phyloP scores from a whole-genome alignment of 768 basidiomycete species.

The Kwoniella botswanensis region DNA sequence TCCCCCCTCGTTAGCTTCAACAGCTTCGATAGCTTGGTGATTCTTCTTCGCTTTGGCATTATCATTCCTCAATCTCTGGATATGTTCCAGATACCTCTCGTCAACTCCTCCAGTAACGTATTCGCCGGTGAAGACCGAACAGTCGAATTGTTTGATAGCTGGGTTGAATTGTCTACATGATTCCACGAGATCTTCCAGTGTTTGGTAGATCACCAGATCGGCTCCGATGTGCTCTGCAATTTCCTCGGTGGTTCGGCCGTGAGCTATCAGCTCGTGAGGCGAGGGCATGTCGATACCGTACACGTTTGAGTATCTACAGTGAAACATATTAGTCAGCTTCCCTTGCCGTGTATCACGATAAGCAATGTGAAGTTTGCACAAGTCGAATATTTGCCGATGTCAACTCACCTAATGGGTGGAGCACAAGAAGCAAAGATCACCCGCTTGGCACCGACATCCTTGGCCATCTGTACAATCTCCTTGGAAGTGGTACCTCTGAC shows the following conservation, averaged over 20 bases:
- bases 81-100: conserved; percentile 73
- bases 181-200: conserved; percentile 79
- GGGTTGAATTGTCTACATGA: conserved; percentile 87
- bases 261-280: conserved; percentile 86
- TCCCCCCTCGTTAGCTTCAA: conserved; percentile 43
- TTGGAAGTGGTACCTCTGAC: conserved; percentile 98
- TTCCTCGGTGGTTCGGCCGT: conserved; percentile 71
- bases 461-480: conserved; percentile 99
- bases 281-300: conserved; percentile 99
- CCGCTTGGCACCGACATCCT: conserved; percentile 95
- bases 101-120: conserved; percentile 94
- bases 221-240: conserved; percentile 86
- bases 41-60: conserved; percentile 69
- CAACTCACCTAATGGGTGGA: conserved; percentile 81
- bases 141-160: conserved; percentile 78
- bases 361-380: not conserved
- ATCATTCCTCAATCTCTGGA: conserved; percentile 82
- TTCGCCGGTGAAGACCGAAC: conserved; percentile 96
- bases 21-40: conserved; percentile 38
- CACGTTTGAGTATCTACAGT: conserved; percentile 79
- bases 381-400: too few species aligned
- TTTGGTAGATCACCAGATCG: conserved; percentile 95
- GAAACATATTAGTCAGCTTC: not conserved
- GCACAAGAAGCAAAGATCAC: conserved; percentile 97
- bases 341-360: too few species aligned